A percentile compares a stretch with the other conserved stretches of the same genome.
Conservation (phyloP, 163 green algal species). For the Prototheca wickerhamii region DNA sequence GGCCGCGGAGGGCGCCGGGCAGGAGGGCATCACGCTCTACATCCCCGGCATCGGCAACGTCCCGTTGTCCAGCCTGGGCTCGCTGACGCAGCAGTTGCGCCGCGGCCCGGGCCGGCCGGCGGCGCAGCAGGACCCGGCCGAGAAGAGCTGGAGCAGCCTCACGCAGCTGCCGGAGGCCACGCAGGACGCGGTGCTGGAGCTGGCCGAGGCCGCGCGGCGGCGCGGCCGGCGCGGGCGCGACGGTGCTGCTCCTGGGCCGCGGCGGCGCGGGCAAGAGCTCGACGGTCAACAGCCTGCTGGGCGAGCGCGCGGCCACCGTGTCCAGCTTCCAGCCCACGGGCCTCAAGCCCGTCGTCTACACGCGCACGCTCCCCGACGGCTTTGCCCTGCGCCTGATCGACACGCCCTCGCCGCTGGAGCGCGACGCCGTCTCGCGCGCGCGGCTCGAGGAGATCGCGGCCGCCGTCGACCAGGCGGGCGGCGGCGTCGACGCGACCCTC, state of each 20-base stretch:
- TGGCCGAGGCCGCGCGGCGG: conserved; percentile 17
- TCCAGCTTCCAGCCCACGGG: conserved; percentile 27
- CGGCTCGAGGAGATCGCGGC: conserved; percentile 19
- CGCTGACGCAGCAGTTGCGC: not conserved
- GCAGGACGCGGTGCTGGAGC: conserved; percentile 19
- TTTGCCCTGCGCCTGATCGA: conserved; percentile 61
- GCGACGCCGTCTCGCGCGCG: conserved; percentile 28
- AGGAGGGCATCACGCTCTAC: conserved; percentile 24
- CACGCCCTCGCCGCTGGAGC: conserved; percentile 59
- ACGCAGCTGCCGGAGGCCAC: conserved; percentile 13
- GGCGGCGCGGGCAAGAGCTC: conserved; percentile 56
- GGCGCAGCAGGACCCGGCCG: conserved; percentile 5
- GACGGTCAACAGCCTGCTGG: conserved; percentile 57
- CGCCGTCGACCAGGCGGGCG: conserved; percentile 11
- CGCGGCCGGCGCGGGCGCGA: conserved; percentile 38
- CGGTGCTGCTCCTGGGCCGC: conserved; percentile 57
- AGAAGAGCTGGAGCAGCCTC: conserved; percentile 11
- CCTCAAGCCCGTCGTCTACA: conserved; percentile 7
- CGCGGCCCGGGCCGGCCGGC: not conserved
- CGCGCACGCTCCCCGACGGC: conserved; percentile 15
- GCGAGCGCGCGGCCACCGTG: conserved; percentile 33
- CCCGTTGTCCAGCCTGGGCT: conserved; percentile 21
- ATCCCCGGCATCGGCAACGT: conserved; percentile 34
- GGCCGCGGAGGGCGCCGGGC: conserved; percentile 1
- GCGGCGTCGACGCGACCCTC: conserved; percentile 55